Evolutionary conservation across 2,329 filamentous ascomycete species (phyloP), one percentile per base, ranked within the genome.

Genomic region (Epichloe sylvatica): DNA sequence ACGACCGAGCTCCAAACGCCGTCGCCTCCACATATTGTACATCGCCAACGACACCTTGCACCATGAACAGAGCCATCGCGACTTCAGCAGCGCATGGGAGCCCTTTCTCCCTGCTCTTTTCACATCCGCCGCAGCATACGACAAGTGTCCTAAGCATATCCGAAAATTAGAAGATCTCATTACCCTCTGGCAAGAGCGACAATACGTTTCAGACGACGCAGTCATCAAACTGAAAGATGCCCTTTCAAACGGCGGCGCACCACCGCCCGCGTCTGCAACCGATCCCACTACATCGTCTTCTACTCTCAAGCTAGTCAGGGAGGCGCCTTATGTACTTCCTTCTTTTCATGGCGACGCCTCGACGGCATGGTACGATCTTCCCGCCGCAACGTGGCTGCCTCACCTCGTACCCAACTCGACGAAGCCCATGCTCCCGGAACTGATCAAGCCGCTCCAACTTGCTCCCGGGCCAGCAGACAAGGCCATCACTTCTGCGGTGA

Each of bases 351-450:
- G 89, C 39, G 86, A 94, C 60, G 67, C 75, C 2, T 76, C 78
- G 0, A 80, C 76, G 4, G 80, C 84, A 0, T 94, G 84, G 77
- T 85, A 89, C 66, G 87, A 94, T 55, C 70, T 94, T 1, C 88
- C 88, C 0, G 87, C 87, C 1, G 84, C 80, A 2, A 91, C 86
- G 55, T 83, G 90, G 72, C 76, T 94, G 44, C 84, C 84, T 4
- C 82, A 85, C 50, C 80, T 94, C 52, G 77, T 84, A 38, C 85
- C 83, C 4, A 84, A 91, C 60, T 88, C 84, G 0, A 80, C 79
- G 8, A 74, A 77, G 46, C 81, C 87, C 6, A 87, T 95, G 69
- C 80, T 83, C 41, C 76, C 84, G 0, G 72, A 79, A 7, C 74
- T 80, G 57, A 77, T 91, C 55, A 83, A 80, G 54, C 84, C 87